These are phyloP conservation scores for Pichia sp. DNA, from an alignment of 1,139 yeast genomes.

Conservation along the genomic window DNA sequence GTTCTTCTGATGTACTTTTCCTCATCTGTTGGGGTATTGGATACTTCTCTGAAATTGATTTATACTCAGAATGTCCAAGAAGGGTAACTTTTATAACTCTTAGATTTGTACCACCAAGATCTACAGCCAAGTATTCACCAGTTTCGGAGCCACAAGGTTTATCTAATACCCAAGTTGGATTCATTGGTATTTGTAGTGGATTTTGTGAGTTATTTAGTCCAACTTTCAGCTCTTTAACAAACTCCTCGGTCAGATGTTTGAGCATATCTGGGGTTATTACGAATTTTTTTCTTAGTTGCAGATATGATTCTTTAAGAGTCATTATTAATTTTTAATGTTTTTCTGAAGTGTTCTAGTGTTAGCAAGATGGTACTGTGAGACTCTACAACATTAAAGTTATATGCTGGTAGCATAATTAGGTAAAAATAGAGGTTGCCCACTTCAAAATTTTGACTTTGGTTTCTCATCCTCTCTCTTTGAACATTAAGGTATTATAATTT, in stretches of 20 bases:
- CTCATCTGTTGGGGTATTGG: constrained; percentile 67
- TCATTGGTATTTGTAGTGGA: constrained; percentile 92
- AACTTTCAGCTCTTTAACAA: constrained; percentile 65
- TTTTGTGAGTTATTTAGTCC: constrained; percentile 59
- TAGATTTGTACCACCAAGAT: constrained; percentile 91
- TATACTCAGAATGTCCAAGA: constrained; percentile 72
- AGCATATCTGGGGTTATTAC: constrained; percentile 55
- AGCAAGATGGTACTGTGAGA: too few species aligned
- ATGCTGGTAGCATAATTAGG: neutral
- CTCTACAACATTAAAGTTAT: too few species aligned
- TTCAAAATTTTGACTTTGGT: too few species aligned
- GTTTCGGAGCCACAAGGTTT: constrained; percentile 86
- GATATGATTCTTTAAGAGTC: constrained; percentile 16
- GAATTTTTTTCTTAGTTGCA: constrained; percentile 54
- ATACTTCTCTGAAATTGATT: constrained; percentile 76
- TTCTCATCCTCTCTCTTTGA: too few species aligned
- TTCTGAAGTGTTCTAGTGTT: too few species aligned
- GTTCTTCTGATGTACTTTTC: constrained; percentile 63
- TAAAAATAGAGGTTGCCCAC: too few species aligned
- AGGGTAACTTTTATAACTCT: constrained; percentile 81
- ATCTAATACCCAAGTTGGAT: constrained; percentile 93
- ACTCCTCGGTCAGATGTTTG: constrained; percentile 59
- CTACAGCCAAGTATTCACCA: constrained; percentile 88
- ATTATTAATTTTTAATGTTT: neutral
- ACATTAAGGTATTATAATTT: too few species aligned